Conservation (phyloP, 257 asterid genomes). For the Scutellaria baicalensis region DNA sequence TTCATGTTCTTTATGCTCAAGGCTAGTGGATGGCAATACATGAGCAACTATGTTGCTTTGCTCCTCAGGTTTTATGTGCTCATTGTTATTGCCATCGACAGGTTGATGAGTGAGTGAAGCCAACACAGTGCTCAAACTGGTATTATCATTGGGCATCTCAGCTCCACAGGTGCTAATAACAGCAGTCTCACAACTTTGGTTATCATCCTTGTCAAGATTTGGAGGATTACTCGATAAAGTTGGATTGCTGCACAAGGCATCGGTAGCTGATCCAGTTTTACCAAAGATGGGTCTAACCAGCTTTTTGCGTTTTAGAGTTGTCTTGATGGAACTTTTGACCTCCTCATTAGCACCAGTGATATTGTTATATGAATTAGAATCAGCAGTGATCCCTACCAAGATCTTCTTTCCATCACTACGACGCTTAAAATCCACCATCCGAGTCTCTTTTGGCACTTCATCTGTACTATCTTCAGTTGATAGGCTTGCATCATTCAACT, state of each 20-base stretch:
- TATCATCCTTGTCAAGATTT: conserved; percentile 12
- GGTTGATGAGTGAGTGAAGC: background rate
- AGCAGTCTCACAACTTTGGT: conserved; percentile 5
- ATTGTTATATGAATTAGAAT: conserved; percentile 7
- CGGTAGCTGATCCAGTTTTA: conserved; percentile 13
- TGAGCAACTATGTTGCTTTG: conserved; percentile 16
- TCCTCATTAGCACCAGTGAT: conserved; percentile 13
- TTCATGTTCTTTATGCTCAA: conserved; percentile 7
- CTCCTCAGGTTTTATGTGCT: conserved; percentile 7
- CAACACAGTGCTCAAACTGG: background rate
- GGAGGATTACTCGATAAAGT: conserved; percentile 11
- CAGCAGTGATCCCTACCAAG: conserved; percentile 13
- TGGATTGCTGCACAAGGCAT: conserved; percentile 2
- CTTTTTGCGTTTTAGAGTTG: conserved; percentile 41
- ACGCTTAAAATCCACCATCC: conserved; percentile 58
- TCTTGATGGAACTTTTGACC: conserved; percentile 17
- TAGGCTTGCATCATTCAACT: conserved; percentile 8
- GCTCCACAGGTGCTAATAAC: background rate
- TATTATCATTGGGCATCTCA: conserved; percentile 4
- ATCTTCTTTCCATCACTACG: conserved; percentile 40
- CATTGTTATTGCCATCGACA: conserved; percentile 2
- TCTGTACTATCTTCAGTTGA: conserved; percentile 16
- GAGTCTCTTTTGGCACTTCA: conserved; percentile 44
- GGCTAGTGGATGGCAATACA: conserved; percentile 1
- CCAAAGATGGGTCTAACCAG: conserved; percentile 54